phyloP scores from a whole-genome alignment of 169 alveolate genomes.

The Plasmodium chabaudi region DNA sequence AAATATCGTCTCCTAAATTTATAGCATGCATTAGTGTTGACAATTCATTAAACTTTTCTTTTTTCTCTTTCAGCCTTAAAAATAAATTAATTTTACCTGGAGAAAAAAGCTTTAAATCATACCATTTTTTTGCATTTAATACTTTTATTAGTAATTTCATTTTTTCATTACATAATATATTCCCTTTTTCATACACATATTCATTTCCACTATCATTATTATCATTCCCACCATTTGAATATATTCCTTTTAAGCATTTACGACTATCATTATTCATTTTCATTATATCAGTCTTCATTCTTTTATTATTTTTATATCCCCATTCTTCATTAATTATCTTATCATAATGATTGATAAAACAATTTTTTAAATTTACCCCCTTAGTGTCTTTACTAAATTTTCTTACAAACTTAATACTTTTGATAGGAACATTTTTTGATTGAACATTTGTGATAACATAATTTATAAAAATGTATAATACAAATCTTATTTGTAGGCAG shows the following conservation, averaged over 20 bases:
- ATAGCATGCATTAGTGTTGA: conserved; percentile 67
- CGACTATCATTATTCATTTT: background rate
- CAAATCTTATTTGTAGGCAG: conserved; percentile 5
- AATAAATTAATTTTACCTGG: conserved; percentile 70
- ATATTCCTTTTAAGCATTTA: background rate
- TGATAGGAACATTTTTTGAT: conserved; percentile 9
- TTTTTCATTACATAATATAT: conserved; percentile 33
- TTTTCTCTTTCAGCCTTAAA: conserved; percentile 50
- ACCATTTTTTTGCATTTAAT: conserved; percentile 38
- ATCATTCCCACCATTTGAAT: background rate
- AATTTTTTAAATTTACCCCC: conserved; percentile 1
- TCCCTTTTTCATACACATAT: conserved; percentile 13
- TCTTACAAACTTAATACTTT: conserved; percentile 3
- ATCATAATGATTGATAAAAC: background rate
- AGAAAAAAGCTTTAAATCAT: conserved; percentile 53
- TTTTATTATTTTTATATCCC: background rate
- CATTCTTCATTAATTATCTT: conserved; percentile 5
- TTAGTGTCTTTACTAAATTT: background rate
- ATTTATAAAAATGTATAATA: conserved; percentile 12
- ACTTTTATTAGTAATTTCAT: conserved; percentile 47
- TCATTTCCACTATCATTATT: background rate
- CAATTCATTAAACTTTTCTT: conserved; percentile 40
- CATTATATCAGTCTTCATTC: background rate
- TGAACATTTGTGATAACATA: conserved; percentile 5
- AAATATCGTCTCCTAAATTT: conserved; percentile 72